These are phyloP conservation scores for Coprinopsis marcescibilis DNA, from an alignment of 768 basidiomycete species.

Conservation along the genomic window DNA sequence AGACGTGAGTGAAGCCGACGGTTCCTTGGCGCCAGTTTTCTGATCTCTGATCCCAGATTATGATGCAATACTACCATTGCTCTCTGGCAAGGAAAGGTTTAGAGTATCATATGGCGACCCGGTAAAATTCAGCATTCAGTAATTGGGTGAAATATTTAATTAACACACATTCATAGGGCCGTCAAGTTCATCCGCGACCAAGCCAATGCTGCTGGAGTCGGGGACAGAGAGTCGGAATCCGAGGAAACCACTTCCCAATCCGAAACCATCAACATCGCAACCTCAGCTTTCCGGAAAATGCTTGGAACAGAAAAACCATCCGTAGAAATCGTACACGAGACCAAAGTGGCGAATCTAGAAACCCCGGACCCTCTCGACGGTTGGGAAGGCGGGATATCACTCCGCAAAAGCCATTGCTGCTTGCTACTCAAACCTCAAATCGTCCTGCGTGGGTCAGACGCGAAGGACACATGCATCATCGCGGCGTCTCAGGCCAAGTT, in stretches of 20 bases:
- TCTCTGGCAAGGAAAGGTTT: slow-evolving; percentile 69
- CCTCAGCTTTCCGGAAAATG: slow-evolving; percentile 60
- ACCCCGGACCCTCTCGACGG: slow-evolving; percentile 58
- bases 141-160: background rate
- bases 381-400: slow-evolving; percentile 66
- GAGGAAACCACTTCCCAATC: slow-evolving; percentile 20
- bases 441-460: slow-evolving; percentile 57
- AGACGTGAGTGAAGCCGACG: slow-evolving; percentile 48
- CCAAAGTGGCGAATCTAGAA: slow-evolving; percentile 24
- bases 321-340: slow-evolving; percentile 29
- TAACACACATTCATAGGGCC: slow-evolving; percentile 37
- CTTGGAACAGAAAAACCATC: slow-evolving; percentile 52
- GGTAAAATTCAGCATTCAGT: slow-evolving; percentile 31
- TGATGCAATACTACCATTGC: slow-evolving; percentile 86
- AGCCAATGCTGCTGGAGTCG: slow-evolving; percentile 53
- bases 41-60: slow-evolving; percentile 45
- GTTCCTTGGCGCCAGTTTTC: background rate
- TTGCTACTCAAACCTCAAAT: slow-evolving; percentile 91
- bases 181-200: slow-evolving; percentile 87
- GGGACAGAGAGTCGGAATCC: slow-evolving; percentile 21
- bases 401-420: slow-evolving; percentile 71
- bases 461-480: slow-evolving; percentile 56
- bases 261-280: slow-evolving; percentile 51
- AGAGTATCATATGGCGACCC: slow-evolving; percentile 85
- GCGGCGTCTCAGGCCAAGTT: slow-evolving; percentile 78